phyloP scores from a whole-genome alignment of 2,329 filamentous ascomycete species.

The Colletotrichum sp. region DNA sequence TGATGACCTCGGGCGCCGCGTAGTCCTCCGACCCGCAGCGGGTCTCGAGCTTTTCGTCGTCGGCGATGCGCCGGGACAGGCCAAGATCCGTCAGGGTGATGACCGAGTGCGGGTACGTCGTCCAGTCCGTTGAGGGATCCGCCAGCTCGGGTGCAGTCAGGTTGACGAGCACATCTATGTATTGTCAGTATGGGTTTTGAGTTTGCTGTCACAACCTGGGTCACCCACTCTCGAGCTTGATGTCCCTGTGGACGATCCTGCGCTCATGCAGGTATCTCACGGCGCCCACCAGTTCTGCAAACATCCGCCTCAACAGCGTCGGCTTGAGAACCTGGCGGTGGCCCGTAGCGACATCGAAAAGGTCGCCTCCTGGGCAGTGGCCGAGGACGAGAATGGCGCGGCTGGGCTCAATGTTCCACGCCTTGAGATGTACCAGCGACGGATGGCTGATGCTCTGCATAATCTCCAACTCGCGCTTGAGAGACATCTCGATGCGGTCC shows the following conservation, averaged over 20 bases:
- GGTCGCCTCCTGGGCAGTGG: conserved; percentile 91
- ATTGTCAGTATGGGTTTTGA: conserved; percentile 8
- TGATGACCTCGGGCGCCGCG: conserved; percentile 92
- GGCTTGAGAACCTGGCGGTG: conserved; percentile 72
- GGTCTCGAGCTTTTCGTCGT: conserved; percentile 88
- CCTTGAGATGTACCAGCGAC: conserved; percentile 88
- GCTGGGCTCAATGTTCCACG: conserved; percentile 84
- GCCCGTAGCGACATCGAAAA: conserved; percentile 88
- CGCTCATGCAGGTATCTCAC: conserved; percentile 84
- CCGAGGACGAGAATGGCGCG: conserved; percentile 86
- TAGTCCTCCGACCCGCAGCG: conserved; percentile 97
- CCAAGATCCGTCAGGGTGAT: conserved; percentile 92
- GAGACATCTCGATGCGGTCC: conserved; percentile 88
- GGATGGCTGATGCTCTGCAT: conserved; percentile 88
- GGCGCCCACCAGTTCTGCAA: conserved; percentile 85
- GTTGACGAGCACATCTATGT: conserved; percentile 87
- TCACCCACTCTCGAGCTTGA: conserved; percentile 89
- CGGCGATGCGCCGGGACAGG: conserved; percentile 82
- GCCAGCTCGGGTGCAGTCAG: conserved; percentile 72
- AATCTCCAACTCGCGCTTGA: conserved; percentile 95
- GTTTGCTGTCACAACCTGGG: not conserved
- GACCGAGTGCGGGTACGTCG: conserved; percentile 79
- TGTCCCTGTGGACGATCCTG: conserved; percentile 93
- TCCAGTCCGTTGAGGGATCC: conserved; percentile 69
- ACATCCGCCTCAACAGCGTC: conserved; percentile 79